Evolutionary conservation across 192 early-diverging fungal species (phyloP).

Genomic region (Chytriomyces hyalinus): DNA sequence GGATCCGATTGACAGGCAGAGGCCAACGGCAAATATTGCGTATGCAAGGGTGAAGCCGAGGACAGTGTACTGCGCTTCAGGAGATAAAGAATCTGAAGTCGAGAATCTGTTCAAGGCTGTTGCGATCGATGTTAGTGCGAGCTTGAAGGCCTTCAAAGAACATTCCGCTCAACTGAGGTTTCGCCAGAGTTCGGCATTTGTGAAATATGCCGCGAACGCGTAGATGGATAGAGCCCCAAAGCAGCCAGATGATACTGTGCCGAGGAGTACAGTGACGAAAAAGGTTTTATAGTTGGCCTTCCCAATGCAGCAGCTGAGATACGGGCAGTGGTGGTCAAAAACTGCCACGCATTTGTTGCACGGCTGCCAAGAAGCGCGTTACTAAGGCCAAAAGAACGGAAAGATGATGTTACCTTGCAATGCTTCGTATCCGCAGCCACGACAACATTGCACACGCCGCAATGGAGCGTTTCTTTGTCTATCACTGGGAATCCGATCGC

Average conservation of each 20-base stretch:
- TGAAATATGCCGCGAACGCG: constrained; percentile 46
- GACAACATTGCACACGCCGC: constrained; percentile 55
- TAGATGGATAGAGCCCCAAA: constrained; percentile 34
- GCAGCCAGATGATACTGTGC: constrained; percentile 6
- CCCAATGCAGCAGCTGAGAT: constrained; percentile 55
- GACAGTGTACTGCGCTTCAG: background rate
- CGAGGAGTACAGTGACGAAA: constrained; percentile 37
- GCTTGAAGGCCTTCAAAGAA: background rate
- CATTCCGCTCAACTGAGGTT: background rate
- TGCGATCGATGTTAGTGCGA: background rate
- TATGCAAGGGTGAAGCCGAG: background rate
- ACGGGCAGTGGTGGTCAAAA: constrained; percentile 61
- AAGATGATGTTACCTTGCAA: constrained; percentile 39
- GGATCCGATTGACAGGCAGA: background rate
- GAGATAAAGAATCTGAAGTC: background rate
- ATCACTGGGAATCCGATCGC: constrained; percentile 53
- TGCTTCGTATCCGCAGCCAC: constrained; percentile 52
- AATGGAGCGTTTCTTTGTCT: constrained; percentile 46
- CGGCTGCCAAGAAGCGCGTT: background rate
- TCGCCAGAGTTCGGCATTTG: background rate
- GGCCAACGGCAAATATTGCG: background rate
- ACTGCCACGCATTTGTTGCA: constrained; percentile 63
- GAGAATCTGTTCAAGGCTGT: background rate
- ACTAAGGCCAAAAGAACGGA: too few relatives aligned
- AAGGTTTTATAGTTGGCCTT: constrained; percentile 49